Evolutionary conservation across 352 stramenopile species (phyloP).

Genomic region (Poterioochromonas sp.): DNA sequence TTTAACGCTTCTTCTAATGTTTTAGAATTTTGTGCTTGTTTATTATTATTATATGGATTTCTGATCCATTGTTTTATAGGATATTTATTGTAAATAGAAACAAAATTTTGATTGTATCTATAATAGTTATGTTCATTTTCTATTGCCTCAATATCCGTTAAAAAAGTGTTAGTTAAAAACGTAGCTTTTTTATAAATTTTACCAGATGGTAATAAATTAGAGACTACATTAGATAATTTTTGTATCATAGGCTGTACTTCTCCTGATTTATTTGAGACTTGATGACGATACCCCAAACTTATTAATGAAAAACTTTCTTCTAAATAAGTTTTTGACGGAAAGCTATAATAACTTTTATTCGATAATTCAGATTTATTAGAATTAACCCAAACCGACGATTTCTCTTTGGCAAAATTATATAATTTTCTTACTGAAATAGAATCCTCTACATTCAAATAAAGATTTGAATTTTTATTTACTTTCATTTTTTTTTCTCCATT

Average conservation of each 20-base stretch:
- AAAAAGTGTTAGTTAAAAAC: slow-evolving; percentile 32
- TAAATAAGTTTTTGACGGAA: slow-evolving; percentile 32
- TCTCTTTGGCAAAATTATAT: slow-evolving; percentile 35
- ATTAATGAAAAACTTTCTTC: slow-evolving; percentile 32
- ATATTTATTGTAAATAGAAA: slow-evolving; percentile 33
- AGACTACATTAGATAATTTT: slow-evolving; percentile 32
- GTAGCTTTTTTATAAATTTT: slow-evolving; percentile 32
- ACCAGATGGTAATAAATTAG: slow-evolving; percentile 31
- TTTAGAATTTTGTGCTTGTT: slow-evolving; percentile 32
- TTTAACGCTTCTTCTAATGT: slow-evolving; percentile 31
- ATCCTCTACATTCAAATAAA: slow-evolving; percentile 32
- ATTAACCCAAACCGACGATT: slow-evolving; percentile 30
- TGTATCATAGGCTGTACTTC: slow-evolving; percentile 30
- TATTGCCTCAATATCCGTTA: slow-evolving; percentile 31
- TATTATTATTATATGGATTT: slow-evolving; percentile 33
- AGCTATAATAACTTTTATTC: slow-evolving; percentile 32
- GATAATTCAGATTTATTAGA: slow-evolving; percentile 32
- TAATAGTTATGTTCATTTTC: slow-evolving; percentile 32
- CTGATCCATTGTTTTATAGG: slow-evolving; percentile 31
- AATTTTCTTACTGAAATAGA: slow-evolving; percentile 37
- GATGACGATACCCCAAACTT: slow-evolving; percentile 30
- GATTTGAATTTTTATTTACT: slow-evolving; percentile 32
- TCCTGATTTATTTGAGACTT: slow-evolving; percentile 31
- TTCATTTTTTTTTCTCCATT: slow-evolving; percentile 38
- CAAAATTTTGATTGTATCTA: slow-evolving; percentile 32